Conservation (phyloP, 1,284 basidiomycete species). For the Cyathus olla region DNA sequence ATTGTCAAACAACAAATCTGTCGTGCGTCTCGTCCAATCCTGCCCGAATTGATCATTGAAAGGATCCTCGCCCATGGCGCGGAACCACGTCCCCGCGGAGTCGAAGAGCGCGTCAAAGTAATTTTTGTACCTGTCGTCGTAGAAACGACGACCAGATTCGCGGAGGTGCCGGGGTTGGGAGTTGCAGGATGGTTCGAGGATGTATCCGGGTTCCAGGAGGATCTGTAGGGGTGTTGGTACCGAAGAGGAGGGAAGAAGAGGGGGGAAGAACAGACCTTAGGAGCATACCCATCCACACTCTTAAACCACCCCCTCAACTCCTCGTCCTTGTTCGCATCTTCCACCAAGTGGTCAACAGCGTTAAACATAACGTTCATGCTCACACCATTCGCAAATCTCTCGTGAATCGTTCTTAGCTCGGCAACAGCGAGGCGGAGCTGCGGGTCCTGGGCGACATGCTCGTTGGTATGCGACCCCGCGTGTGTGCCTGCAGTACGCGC, state of each 20-base stretch:
- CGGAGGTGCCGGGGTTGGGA: conserved; percentile 70
- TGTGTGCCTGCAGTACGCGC: background rate
- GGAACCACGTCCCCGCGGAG: conserved; percentile 81
- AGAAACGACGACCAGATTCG: conserved; percentile 84
- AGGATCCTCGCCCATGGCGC: conserved; percentile 87
- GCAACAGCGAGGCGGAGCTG: background rate
- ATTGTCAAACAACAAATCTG: conserved; percentile 86
- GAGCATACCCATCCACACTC: too few species aligned
- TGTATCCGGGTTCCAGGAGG: conserved; percentile 89
- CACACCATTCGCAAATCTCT: background rate
- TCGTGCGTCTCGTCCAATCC: conserved; percentile 87
- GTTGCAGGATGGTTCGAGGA: conserved; percentile 84
- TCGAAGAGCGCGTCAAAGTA: conserved; percentile 90
- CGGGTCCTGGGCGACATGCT: background rate
- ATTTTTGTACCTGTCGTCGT: conserved; percentile 84
- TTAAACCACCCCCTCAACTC: background rate
- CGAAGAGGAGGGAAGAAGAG: too few species aligned
- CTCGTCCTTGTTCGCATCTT: background rate
- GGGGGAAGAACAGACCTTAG: too few species aligned
- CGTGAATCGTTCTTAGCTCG: background rate
- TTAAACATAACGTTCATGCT: background rate
- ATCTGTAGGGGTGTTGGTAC: conserved; percentile 25
- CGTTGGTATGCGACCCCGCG: background rate
- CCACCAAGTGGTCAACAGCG: background rate
- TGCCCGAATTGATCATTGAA: conserved; percentile 54